Conservation (phyloP, 2,329 filamentous ascomycete species). For the Nemania sp. region DNA sequence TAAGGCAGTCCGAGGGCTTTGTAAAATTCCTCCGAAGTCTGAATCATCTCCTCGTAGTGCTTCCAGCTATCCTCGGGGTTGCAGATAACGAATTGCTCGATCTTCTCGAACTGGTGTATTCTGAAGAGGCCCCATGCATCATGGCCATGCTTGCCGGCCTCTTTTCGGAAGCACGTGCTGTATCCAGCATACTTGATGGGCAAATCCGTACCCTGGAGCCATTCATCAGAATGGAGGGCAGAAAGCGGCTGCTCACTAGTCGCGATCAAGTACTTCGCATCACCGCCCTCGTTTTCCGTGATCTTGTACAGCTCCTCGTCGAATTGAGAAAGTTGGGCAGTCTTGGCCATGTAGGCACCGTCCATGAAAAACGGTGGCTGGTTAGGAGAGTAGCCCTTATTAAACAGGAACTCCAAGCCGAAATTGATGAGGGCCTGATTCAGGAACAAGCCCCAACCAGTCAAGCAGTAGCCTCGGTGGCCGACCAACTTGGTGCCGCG, state of each 20-base stretch:
- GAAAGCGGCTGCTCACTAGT: conserved; percentile 97
- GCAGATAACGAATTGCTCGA: conserved; percentile 64
- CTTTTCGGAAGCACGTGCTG: conserved; percentile 94
- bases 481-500: conserved; percentile 92
- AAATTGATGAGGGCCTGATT: conserved; percentile 97
- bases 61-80: conserved; percentile 89
- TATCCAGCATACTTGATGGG: conserved; percentile 95
- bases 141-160: conserved; percentile 90
- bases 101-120: conserved; percentile 93
- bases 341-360: conserved; percentile 95
- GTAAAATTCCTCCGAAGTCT: conserved; percentile 93
- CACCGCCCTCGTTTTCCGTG: conserved; percentile 75
- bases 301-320: conserved; percentile 99
- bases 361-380: conserved; percentile 96
- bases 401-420: conserved; percentile 86
- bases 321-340: conserved; percentile 95
- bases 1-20: conserved; percentile 89
- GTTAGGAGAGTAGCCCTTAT: conserved; percentile 83
- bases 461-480: conserved; percentile 90
- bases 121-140: conserved; percentile 96
- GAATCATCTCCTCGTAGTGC: conserved; percentile 93
- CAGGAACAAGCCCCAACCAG: conserved; percentile 84
- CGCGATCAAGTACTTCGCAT: conserved; percentile 75
- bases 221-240: conserved; percentile 92
- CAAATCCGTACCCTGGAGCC: conserved; percentile 85